Evolutionary conservation across 176 grass and related monocot genomes (phyloP).

Genomic region (Oryza coarctata): DNA sequence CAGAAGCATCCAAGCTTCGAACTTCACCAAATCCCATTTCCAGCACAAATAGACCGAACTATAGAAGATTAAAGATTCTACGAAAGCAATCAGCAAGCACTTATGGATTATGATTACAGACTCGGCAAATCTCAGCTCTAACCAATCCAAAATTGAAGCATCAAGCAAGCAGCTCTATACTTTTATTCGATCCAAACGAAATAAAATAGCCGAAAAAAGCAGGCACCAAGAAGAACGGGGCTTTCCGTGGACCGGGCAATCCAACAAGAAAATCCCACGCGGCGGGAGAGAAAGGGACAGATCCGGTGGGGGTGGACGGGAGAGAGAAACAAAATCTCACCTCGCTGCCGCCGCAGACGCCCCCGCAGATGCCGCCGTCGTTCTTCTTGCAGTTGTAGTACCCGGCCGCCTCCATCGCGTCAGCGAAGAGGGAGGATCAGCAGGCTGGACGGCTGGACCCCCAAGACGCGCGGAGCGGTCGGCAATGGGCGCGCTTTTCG

Average conservation of each 20-base stretch:
- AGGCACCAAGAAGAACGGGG: not conserved
- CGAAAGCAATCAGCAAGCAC: not conserved
- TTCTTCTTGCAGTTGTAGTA: not conserved
- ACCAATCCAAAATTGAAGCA: not conserved
- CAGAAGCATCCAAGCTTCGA: conserved; percentile 35
- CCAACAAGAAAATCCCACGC: not conserved
- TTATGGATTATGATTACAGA: not conserved
- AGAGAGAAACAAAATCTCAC: not conserved
- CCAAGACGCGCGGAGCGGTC: not conserved
- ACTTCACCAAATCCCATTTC: conserved; percentile 15
- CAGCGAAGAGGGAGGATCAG: not conserved
- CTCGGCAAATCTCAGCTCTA: not conserved
- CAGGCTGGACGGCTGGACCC: no score
- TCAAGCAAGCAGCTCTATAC: not conserved
- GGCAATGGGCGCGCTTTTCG: not conserved
- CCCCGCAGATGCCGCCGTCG: not conserved
- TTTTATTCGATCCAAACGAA: not conserved
- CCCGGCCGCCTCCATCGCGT: not conserved
- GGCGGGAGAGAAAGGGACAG: conserved; percentile 18
- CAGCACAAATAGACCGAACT: not conserved
- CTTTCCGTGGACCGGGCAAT: not conserved
- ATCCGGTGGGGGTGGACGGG: not conserved
- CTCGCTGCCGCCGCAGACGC: not conserved
- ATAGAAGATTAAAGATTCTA: conserved; percentile 1
- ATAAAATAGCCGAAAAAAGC: not conserved